A percentile compares a stretch with the other conserved stretches of the same genome.
Evolutionary conservation across 2,329 filamentous ascomycete genomes (phyloP).

Genomic region (Bipolaris gigantea): DNA sequence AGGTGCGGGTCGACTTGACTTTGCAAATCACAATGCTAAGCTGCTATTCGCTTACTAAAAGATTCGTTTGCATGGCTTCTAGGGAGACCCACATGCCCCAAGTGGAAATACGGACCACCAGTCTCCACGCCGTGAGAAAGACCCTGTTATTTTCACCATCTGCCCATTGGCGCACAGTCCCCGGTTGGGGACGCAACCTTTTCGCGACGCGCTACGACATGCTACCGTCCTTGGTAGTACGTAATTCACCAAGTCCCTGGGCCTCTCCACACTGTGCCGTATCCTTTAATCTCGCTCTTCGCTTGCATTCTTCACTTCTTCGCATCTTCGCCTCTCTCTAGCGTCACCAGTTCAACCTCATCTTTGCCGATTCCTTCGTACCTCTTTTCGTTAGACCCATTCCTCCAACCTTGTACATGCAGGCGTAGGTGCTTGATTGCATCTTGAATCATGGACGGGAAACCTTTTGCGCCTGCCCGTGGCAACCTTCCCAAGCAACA

Average conservation of each 20-base stretch:
- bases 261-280: constrained; percentile 6
- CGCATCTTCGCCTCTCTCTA: background rate
- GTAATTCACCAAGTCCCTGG: constrained; percentile 15
- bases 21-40: constrained; percentile 1
- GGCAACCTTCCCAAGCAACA: constrained; percentile 21
- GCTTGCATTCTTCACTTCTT: constrained; percentile 3
- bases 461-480: constrained; percentile 15
- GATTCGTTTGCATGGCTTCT: constrained; percentile 10
- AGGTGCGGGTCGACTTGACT: background rate
- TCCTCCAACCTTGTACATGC: constrained; percentile 1
- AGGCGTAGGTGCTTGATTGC: constrained; percentile 16
- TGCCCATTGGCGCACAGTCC: constrained; percentile 14
- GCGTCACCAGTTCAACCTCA: background rate
- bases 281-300: constrained; percentile 1
- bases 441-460: constrained; percentile 18
- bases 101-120: constrained; percentile 19
- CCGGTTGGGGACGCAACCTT: constrained; percentile 1
- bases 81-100: constrained; percentile 20
- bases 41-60: constrained; percentile 4
- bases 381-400: background rate
- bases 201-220: constrained; percentile 10
- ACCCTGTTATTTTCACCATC: constrained; percentile 6
- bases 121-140: constrained; percentile 19
- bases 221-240: constrained; percentile 14
- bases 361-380: background rate